A percentile compares a stretch with the other conserved stretches of the same genome.
These are phyloP conservation scores for Spathaspora passalidarum DNA, from an alignment of 805 yeast species.

Conservation along the genomic window DNA sequence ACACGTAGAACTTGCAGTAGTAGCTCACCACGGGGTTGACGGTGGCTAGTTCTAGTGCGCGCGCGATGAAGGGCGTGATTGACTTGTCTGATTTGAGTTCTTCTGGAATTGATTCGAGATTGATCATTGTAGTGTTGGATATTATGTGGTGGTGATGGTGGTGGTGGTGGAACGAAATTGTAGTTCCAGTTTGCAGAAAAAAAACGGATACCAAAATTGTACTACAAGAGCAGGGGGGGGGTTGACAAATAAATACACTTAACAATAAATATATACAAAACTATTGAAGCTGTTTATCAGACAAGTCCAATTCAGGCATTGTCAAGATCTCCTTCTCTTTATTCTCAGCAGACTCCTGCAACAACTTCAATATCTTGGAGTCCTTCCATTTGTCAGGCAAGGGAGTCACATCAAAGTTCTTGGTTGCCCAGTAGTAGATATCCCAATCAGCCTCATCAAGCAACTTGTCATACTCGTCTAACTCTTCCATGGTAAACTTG, in stretches of 20 bases:
- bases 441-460: slow-evolving; percentile 99
- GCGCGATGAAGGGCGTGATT: slow-evolving; percentile 46
- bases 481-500: slow-evolving; percentile 55
- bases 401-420: slow-evolving; percentile 75
- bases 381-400: slow-evolving; percentile 84
- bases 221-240: too few species aligned
- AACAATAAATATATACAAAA: too few species aligned
- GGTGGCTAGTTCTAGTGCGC: slow-evolving; percentile 55
- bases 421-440: slow-evolving; percentile 96
- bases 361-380: slow-evolving; percentile 55
- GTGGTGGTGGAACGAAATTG: too few species aligned
- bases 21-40: slow-evolving; percentile 70
- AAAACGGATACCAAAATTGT: too few species aligned
- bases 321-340: slow-evolving; percentile 69
- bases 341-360: slow-evolving; percentile 76
- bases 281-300: not conserved
- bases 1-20: slow-evolving; percentile 65
- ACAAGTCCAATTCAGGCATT: slow-evolving; percentile 62
- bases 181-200: too few species aligned
- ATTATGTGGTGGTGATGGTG: not conserved
- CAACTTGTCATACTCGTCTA: slow-evolving; percentile 80
- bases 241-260: too few species aligned
- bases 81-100: slow-evolving; percentile 25
- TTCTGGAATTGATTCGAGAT: slow-evolving; percentile 21
- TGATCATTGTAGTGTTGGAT: too few species aligned